Base-by-base conservation (phyloP, 2,329 filamentous ascomycete genomes). In the Macrophomina pseudophaseolina region DNA sequence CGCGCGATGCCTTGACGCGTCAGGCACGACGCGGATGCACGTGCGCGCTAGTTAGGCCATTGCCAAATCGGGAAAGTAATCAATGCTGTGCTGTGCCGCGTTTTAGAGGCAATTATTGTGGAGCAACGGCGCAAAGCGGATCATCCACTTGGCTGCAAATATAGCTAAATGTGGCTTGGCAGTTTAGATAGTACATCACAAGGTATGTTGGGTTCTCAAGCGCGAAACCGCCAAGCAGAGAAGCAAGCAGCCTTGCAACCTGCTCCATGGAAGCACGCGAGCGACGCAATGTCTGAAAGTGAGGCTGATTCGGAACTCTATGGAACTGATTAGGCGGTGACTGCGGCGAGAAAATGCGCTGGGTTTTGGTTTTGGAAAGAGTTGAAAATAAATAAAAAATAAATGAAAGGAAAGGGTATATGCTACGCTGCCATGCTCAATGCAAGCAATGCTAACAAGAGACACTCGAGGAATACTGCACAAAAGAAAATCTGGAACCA, bases 351-450 rank as follows among this genome's bases (percentile, higher is more conserved):
- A 8, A 42, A 14, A 59, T 60, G 40, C n/a, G 56, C 56, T 35
- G 40, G 32, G n/a, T 16, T 38, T 65, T 46, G 23, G 40, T 65
- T 63, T 44, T 44, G 49, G 35, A 54, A 23, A 23, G 23, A 23
- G 23, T 23, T 2, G 23, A 23, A 23, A 23, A 23, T 2, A 23
- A 23, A 23, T 40, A n/a, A 38, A 54, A 33, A 64, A 46, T 65
- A 42, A 52, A 23, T 3, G 23, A 65, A 56, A 56, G 51, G 62
- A 56, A 53, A 54, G 62, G 62, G 62, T 65, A 65, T 65, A 65
- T 65, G 62, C 62, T 56, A 18, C 62, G 62, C 62, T 54, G 62
- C 62, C 40, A 65, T 65, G 62, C 51, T 64, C 48, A 14, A 23
- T n/a, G 52, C 54, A 54, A 65, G 62, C 52, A 65, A 65, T 65